Evolutionary conservation across 2,329 filamentous ascomycete genomes (phyloP), one percentile per base, ranked within the genome.

Genomic region (Pseudogymnoascus sp.): DNA sequence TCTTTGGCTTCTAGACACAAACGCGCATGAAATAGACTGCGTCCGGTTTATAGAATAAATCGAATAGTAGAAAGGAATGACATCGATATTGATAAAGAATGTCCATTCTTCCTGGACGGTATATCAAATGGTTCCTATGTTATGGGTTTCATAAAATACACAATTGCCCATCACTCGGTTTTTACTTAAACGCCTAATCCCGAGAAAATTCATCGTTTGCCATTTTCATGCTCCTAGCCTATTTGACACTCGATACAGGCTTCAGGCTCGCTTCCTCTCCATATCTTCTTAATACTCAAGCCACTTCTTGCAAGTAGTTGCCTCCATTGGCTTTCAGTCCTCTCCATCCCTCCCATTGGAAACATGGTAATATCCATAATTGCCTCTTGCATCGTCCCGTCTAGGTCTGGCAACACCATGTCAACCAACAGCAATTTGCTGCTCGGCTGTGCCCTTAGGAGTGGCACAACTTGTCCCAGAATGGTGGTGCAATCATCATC

Each of bases 231-330:
- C 46, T 11, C 15, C 46, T 62, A 62, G 23, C 17, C 33, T 42
- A 63, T 11, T 15, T 37, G 21, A 29, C 62, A 63, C 53, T 63
- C 62, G 35, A 65, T 62, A 46, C 64, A 68, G 38, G 64, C 66
- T 17, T 67, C 65, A 15, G 68, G 64, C 35, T 66, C 66, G 63
- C 67, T 68, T 61, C 66, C 67, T 60, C 66, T 68, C 68, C 66
- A 70, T 38, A 70, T 68, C 42, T 69, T 70, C 64, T 65, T 67
- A 21, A 69, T 69, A 15, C 59, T 60, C 60, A 69, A 64, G 1
- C 68, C 68, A 62, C 61, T 68, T 61, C 63, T 69, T 17, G 60
- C 64, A 15, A 69, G 59, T 35, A 69, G 42, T n/a, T 64, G 60
- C 19, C 59, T 68, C 67, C 66, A 68, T 33, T 69, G 67, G 3